Evolutionary conservation across 2,329 filamentous ascomycete genomes (phyloP).

Genomic region (Calonectria ilicicola): DNA sequence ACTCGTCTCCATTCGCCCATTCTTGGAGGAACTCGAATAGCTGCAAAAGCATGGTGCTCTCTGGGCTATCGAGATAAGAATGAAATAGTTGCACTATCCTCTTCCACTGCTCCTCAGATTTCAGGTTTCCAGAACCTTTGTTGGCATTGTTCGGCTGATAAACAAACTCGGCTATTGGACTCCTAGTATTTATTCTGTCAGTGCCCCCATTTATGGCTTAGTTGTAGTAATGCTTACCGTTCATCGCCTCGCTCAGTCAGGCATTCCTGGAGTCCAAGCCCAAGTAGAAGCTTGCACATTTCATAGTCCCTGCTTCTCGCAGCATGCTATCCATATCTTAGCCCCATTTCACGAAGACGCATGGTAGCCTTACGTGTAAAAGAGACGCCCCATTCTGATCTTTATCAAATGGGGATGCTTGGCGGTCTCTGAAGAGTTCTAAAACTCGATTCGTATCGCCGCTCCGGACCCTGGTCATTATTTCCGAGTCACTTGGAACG

Average conservation of each 20-base stretch:
- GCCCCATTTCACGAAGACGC: too few relatives aligned
- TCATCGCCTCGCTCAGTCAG: not conserved
- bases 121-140: too few relatives aligned
- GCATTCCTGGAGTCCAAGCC: conserved; percentile 25
- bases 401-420: conserved; percentile 42
- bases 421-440: conserved; percentile 31
- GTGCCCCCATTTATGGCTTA: too few relatives aligned
- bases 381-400: conserved; percentile 19
- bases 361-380: conserved; percentile 35
- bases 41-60: conserved; percentile 20
- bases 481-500: conserved; percentile 22
- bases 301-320: conserved; percentile 4
- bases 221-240: too few relatives aligned
- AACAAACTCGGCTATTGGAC: too few relatives aligned
- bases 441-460: conserved; percentile 36
- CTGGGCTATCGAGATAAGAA: conserved; percentile 32
- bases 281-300: conserved; percentile 27
- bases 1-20: conserved; percentile 20
- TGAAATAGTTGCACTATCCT: conserved; percentile 33
- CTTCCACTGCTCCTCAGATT: too few relatives aligned
- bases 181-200: too few relatives aligned
- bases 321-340: too few relatives aligned
- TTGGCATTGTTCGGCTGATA: too few relatives aligned
- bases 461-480: conserved; percentile 14
- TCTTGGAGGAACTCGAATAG: conserved; percentile 28